Evolutionary conservation across 2,329 filamentous ascomycete genomes (phyloP).

Genomic region (Apiospora koreana): DNA sequence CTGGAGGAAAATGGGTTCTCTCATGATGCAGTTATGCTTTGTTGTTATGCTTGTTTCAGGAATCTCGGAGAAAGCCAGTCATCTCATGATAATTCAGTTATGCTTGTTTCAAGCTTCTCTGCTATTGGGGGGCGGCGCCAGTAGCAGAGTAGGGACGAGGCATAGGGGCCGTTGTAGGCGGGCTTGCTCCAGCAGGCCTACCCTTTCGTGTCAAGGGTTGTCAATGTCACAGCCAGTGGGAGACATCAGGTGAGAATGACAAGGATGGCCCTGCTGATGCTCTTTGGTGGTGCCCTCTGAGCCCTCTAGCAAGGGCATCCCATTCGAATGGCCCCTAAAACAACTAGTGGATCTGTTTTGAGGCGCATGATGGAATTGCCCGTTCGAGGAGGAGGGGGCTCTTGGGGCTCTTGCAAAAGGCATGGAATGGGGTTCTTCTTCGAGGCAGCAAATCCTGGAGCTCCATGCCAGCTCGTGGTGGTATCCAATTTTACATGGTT

Average conservation of each 20-base stretch:
- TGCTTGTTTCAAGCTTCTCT: conserved; percentile 1
- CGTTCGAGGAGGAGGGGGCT: not conserved
- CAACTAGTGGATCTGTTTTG: conserved; percentile 8
- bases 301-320: not conserved
- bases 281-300: too few species aligned
- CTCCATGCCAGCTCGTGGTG: not conserved
- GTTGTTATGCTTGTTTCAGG: conserved; percentile 4
- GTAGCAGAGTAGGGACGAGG: too few species aligned
- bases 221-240: not conserved
- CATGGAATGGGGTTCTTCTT: not conserved
- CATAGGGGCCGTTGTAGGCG: too few species aligned
- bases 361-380: not conserved
- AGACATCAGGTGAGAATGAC: not conserved
- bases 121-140: too few species aligned
- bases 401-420: not conserved
- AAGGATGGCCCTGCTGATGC: not conserved
- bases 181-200: too few species aligned
- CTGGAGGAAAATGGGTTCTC: not conserved
- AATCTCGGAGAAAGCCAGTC: not conserved
- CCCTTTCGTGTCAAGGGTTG: not conserved
- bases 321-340: not conserved
- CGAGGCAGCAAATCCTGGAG: not conserved
- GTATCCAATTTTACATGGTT: not conserved
- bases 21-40: conserved; percentile 6
- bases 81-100: conserved; percentile 4